Percentiles rank a stretch among this genome's conserved stretches.
Evolutionary conservation across 164 flowering plant species (phyloP).

Genomic region (Macadamia tetraphylla): DNA sequence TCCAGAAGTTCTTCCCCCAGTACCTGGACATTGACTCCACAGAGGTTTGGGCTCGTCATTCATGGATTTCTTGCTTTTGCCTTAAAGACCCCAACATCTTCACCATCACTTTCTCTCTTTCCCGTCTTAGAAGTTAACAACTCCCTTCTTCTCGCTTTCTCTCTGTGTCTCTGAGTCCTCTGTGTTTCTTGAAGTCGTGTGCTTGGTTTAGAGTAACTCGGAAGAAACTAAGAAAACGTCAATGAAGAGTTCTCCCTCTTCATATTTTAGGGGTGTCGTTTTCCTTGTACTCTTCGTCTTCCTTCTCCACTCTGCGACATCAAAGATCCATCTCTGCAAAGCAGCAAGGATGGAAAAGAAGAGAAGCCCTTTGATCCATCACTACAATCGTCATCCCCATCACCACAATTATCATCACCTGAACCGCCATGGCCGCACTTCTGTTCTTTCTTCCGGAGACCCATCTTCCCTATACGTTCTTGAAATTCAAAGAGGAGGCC

Average conservation of each 20-base stretch:
- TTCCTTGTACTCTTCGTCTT: slow-evolving; percentile 7
- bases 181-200: too few species aligned
- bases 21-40: too few species aligned
- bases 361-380: slow-evolving; percentile 5
- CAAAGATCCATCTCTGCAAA: slow-evolving; percentile 7
- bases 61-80: slow-evolving; percentile 35
- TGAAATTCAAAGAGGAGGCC: slow-evolving; percentile 28
- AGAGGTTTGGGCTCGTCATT: neutral
- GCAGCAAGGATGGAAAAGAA: neutral
- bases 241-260: slow-evolving; percentile 6
- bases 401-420: slow-evolving; percentile 8
- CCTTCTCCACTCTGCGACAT: slow-evolving; percentile 1
- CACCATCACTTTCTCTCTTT: neutral
- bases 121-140: neutral
- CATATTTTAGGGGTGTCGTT: neutral
- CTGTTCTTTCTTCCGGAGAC: slow-evolving; percentile 8
- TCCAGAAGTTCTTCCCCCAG: too few species aligned
- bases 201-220: neutral
- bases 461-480: slow-evolving; percentile 23
- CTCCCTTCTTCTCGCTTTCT: neutral
- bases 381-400: neutral
- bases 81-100: slow-evolving; percentile 5
- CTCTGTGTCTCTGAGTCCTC: neutral
- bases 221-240: neutral
- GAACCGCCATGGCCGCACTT: slow-evolving; percentile 7